These are phyloP conservation scores for Cladophialophora bantiana DNA, from an alignment of 2,329 filamentous ascomycete species.

Conservation along the genomic window DNA sequence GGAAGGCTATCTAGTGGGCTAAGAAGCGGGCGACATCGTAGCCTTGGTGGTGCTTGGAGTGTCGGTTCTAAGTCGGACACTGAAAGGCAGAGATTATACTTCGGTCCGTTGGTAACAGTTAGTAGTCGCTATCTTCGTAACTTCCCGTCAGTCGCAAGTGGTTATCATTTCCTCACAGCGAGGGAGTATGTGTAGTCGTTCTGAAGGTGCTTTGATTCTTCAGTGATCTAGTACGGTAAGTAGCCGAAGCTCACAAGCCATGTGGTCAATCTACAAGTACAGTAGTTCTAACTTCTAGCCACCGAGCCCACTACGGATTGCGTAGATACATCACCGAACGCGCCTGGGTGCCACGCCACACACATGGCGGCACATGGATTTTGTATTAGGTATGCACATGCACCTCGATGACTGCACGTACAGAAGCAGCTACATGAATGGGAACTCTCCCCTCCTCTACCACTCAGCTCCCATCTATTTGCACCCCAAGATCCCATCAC, in stretches of 20 bases:
- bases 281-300: background rate
- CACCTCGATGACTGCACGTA: background rate
- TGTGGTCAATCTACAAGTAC: background rate
- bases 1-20: background rate
- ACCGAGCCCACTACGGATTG: background rate
- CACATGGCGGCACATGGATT: background rate
- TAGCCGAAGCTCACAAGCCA: background rate
- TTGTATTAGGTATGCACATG: background rate
- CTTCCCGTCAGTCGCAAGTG: too few relatives aligned
- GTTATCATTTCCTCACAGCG: too few relatives aligned
- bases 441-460: background rate
- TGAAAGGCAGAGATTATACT: too few relatives aligned
- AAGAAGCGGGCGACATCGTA: slow-evolving; percentile 8
- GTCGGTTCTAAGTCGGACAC: too few relatives aligned
- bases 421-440: background rate
- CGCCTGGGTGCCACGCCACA: background rate
- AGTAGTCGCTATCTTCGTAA: background rate
- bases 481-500: background rate
- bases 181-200: too few relatives aligned
- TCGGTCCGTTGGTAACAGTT: too few relatives aligned
- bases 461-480: background rate
- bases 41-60: background rate
- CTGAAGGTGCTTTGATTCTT: too few relatives aligned
- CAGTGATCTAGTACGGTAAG: background rate
- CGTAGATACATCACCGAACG: background rate